Evolutionary conservation across 108 stramenopile genomes (phyloP).

Genomic region (Mediolabrus comicus): DNA sequence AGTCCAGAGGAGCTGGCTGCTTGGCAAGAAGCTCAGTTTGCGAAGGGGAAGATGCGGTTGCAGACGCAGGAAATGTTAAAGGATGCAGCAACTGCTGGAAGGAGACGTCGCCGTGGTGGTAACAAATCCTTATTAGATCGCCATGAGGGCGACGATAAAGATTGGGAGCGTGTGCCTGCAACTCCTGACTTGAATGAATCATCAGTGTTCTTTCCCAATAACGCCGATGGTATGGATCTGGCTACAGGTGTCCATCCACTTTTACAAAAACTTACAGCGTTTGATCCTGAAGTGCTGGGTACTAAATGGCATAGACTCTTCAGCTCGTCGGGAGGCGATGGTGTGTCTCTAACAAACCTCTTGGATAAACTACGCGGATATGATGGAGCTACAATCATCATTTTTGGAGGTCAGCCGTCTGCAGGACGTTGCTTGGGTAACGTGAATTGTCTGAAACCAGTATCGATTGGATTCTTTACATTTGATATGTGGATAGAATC

Average conservation of each 20-base stretch:
- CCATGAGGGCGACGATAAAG: slow-evolving; percentile 14
- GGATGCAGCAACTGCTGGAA: slow-evolving; percentile 1
- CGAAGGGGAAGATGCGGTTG: slow-evolving; percentile 32
- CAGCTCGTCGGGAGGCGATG: slow-evolving; percentile 53
- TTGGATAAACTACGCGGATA: slow-evolving; percentile 47
- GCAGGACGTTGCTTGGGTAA: slow-evolving; percentile 1
- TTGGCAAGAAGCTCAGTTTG: slow-evolving; percentile 69
- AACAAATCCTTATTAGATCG: slow-evolving; percentile 3
- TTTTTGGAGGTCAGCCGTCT: slow-evolving; percentile 46
- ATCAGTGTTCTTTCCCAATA: slow-evolving; percentile 50
- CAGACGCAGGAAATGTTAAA: slow-evolving; percentile 20
- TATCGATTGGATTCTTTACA: slow-evolving; percentile 56
- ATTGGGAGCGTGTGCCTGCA: slow-evolving; percentile 40
- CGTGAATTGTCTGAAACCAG: background rate
- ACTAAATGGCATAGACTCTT: slow-evolving; percentile 57
- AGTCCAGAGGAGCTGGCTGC: slow-evolving; percentile 58
- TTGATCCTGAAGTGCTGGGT: slow-evolving; percentile 55
- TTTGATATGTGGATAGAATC: slow-evolving; percentile 56
- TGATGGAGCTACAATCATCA: slow-evolving; percentile 46
- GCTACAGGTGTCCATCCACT: slow-evolving; percentile 22
- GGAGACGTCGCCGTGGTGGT: slow-evolving; percentile 4
- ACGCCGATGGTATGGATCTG: slow-evolving; percentile 12
- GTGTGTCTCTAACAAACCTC: slow-evolving; percentile 49
- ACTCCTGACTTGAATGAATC: slow-evolving; percentile 41
- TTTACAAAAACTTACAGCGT: slow-evolving; percentile 23